phyloP scores from a whole-genome alignment of 176 grass and related monocot genomes.

The Metroxylon sagu region DNA sequence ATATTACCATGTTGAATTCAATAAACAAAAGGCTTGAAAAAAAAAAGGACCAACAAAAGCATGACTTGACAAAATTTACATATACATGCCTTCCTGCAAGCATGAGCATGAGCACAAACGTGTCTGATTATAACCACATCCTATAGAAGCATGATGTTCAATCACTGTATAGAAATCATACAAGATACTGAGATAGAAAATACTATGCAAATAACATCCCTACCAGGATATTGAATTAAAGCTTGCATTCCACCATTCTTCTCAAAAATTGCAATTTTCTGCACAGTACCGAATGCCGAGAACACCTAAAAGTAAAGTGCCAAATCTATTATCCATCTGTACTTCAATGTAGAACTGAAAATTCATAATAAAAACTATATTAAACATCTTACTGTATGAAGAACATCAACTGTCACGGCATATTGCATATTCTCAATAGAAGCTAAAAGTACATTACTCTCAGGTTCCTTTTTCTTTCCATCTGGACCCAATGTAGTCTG shows the following conservation, averaged over 20 bases:
- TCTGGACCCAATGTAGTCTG: slow-evolving; percentile 72
- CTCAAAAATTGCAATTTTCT: slow-evolving; percentile 98
- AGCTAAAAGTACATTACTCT: slow-evolving; percentile 86
- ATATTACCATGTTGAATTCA: no score
- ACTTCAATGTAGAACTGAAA: no score
- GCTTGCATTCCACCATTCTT: slow-evolving; percentile 94
- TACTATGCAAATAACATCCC: slow-evolving; percentile 3
- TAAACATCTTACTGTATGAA: slow-evolving; percentile 66
- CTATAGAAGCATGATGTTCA: no score
- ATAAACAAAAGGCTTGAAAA: no score
- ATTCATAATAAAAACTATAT: no score
- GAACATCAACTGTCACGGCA: slow-evolving; percentile 87
- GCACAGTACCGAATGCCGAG: slow-evolving; percentile 81
- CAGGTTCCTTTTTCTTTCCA: slow-evolving; percentile 65
- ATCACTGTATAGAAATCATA: no score
- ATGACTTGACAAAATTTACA: no score
- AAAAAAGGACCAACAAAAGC: no score
- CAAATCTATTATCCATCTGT: not conserved
- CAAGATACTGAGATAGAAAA: no score
- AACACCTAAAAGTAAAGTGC: slow-evolving; percentile 66
- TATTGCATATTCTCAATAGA: slow-evolving; percentile 96
- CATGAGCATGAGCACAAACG: no score
- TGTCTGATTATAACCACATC: no score
- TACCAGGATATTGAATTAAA: slow-evolving; percentile 91
- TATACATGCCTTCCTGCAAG: no score